phyloP scores from a whole-genome alignment of 352 stramenopile species.

The Thalassiosira delicatula region DNA sequence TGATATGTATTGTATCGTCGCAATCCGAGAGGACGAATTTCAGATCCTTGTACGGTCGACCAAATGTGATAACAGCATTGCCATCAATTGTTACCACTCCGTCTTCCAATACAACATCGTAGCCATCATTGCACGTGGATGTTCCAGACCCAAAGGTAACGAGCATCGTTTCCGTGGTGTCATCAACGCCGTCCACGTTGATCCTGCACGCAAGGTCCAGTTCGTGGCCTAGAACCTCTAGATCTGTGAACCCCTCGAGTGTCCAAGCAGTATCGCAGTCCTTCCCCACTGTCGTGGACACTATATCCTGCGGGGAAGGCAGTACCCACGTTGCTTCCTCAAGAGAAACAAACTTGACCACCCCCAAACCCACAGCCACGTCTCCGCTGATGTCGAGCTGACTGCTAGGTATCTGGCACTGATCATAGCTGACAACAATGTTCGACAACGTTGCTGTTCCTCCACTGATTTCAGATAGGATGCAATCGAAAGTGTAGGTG shows the following conservation, averaged over 20 bases:
- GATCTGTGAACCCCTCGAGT: slow-evolving; percentile 16
- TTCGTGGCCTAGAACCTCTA: slow-evolving; percentile 9
- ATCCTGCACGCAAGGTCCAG: slow-evolving; percentile 6
- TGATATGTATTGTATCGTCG: slow-evolving; percentile 21
- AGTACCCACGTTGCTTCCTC: not conserved
- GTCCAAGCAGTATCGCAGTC: slow-evolving; percentile 5
- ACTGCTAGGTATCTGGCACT: not conserved
- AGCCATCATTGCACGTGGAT: slow-evolving; percentile 1
- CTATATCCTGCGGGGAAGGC: not conserved
- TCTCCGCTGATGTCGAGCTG: not conserved
- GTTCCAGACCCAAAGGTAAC: slow-evolving; percentile 12
- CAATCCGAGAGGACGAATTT: slow-evolving; percentile 16
- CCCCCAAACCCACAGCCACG: not conserved
- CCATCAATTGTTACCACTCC: not conserved
- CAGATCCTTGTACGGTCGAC: not conserved
- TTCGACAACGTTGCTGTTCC: too few species aligned
- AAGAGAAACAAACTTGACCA: not conserved
- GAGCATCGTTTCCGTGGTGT: not conserved
- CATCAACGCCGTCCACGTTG: not conserved
- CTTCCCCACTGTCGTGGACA: not conserved
- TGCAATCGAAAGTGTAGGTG: not conserved
- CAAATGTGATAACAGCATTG: not conserved
- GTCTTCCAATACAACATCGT: slow-evolving; percentile 1
- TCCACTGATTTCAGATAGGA: not conserved
- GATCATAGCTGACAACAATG: too few species aligned